A percentile compares a stretch with the other conserved stretches of the same genome.
phyloP scores from a whole-genome alignment of 768 basidiomycete genomes.

The Porphyrellus cyaneotinctus region DNA sequence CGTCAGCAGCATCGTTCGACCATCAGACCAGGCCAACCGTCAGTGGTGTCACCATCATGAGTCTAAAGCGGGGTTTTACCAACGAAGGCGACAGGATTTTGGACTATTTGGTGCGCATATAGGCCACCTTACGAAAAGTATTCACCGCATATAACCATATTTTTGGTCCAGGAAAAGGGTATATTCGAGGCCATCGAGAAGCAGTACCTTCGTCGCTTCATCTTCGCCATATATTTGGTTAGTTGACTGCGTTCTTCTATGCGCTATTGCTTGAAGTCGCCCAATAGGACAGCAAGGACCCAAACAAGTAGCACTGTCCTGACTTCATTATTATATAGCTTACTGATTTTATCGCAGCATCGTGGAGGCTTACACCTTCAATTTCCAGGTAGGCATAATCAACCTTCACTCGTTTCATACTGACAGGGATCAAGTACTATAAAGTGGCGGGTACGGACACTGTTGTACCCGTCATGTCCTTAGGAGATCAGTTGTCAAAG shows the following conservation, averaged over 20 bases:
- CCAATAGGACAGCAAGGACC: conserved; percentile 73
- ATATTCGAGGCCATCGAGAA: conserved; percentile 85
- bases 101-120: conserved; percentile 65
- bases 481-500: conserved; percentile 56
- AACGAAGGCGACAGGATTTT: conserved; percentile 80
- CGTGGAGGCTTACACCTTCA: conserved; percentile 85
- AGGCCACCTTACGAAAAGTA: conserved; percentile 11
- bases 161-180: conserved; percentile 61
- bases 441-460: conserved; percentile 55
- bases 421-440: conserved; percentile 52
- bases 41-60: conserved; percentile 70
- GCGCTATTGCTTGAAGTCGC: neutral
- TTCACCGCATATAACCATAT: conserved; percentile 2
- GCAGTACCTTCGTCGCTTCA: conserved; percentile 79
- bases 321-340: conserved; percentile 8
- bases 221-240: conserved; percentile 83
- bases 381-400: conserved; percentile 56
- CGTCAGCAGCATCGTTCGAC: conserved; percentile 37
- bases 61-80: conserved; percentile 70
- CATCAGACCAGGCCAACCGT: conserved; percentile 38
- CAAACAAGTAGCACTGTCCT: conserved; percentile 59
- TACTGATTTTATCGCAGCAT: conserved; percentile 47
- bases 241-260: conserved; percentile 16
- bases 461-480: conserved; percentile 67
- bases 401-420: neutral